phyloP scores from a whole-genome alignment of 2,329 filamentous ascomycete genomes.

The Chaetomium sp. region DNA sequence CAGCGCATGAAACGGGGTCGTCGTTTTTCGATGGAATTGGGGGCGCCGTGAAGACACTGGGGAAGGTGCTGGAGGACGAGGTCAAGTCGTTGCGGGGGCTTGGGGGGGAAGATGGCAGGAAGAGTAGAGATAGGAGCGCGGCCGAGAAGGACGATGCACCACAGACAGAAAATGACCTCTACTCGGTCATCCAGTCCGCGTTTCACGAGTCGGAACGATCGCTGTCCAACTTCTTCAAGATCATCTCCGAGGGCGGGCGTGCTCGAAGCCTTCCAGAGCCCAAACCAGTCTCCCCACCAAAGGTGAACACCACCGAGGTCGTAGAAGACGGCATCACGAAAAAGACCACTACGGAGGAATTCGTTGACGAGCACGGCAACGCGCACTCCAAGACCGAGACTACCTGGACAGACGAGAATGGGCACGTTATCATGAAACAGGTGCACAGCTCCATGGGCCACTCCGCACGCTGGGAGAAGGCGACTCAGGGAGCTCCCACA shows the following conservation, averaged over 20 bases:
- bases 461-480: slow-evolving; percentile 17
- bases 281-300: slow-evolving; percentile 21
- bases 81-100: slow-evolving; percentile 4
- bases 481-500: background rate
- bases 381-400: slow-evolving; percentile 47
- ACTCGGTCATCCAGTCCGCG: slow-evolving; percentile 43
- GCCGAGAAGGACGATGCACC: slow-evolving; percentile 31
- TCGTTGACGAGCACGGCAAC: slow-evolving; percentile 49
- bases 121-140: background rate
- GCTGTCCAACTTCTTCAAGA: slow-evolving; percentile 46
- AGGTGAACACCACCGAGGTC: slow-evolving; percentile 21
- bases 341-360: slow-evolving; percentile 45
- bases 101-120: slow-evolving; percentile 1
- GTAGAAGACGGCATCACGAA: slow-evolving; percentile 36
- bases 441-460: slow-evolving; percentile 17
- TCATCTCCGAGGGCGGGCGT: slow-evolving; percentile 35
- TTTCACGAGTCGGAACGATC: slow-evolving; percentile 44
- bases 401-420: slow-evolving; percentile 46
- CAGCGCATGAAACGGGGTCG: background rate
- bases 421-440: slow-evolving; percentile 42
- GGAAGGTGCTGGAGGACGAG: slow-evolving; percentile 27
- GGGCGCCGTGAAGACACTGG: slow-evolving; percentile 18
- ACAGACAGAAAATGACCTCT: slow-evolving; percentile 48
- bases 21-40: slow-evolving; percentile 14
- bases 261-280: background rate